Conservation (phyloP, 2,329 filamentous ascomycete genomes). For the Bipolaris zeicola region DNA sequence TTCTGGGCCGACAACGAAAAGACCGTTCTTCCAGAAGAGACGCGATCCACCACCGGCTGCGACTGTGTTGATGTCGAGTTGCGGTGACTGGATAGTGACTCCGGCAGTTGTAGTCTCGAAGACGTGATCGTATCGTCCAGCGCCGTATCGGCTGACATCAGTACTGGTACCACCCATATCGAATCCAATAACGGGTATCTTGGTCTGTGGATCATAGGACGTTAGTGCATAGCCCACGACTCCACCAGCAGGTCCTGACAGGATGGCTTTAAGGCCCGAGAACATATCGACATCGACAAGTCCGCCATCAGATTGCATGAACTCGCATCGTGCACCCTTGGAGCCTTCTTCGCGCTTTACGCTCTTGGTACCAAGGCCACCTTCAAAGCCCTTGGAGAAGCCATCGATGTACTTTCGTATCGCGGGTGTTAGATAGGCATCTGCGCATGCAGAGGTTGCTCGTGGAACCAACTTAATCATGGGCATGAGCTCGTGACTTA, state of each 20-base stretch:
- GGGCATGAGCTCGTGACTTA: conserved; percentile 82
- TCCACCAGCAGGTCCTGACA: conserved; percentile 90
- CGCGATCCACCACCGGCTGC: conserved; percentile 86
- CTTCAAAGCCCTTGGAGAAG: conserved; percentile 80
- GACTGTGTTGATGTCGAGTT: conserved; percentile 93
- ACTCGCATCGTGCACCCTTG: conserved; percentile 83
- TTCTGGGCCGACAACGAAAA: conserved; percentile 90
- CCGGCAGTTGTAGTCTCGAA: conserved; percentile 94
- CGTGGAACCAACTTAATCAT: conserved; percentile 84
- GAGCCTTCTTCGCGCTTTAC: conserved; percentile 69
- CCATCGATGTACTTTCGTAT: conserved; percentile 79
- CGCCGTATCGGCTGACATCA: conserved; percentile 85
- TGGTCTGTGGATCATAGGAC: conserved; percentile 82
- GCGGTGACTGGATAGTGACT: conserved; percentile 90
- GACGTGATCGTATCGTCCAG: conserved; percentile 87
- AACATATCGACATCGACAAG: conserved; percentile 77
- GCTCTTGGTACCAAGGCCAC: conserved; percentile 76
- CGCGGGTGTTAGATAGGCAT: conserved; percentile 79
- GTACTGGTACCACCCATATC: conserved; percentile 96
- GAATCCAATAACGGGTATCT: conserved; percentile 87
- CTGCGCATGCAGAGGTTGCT: conserved; percentile 77
- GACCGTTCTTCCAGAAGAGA: conserved; percentile 84
- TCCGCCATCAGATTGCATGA: conserved; percentile 88
- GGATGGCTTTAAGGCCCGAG: conserved; percentile 80
- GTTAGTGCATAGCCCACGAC: conserved; percentile 93